These are phyloP conservation scores for Didymella pinodella DNA, from an alignment of 2,329 filamentous ascomycete species.

Conservation along the genomic window DNA sequence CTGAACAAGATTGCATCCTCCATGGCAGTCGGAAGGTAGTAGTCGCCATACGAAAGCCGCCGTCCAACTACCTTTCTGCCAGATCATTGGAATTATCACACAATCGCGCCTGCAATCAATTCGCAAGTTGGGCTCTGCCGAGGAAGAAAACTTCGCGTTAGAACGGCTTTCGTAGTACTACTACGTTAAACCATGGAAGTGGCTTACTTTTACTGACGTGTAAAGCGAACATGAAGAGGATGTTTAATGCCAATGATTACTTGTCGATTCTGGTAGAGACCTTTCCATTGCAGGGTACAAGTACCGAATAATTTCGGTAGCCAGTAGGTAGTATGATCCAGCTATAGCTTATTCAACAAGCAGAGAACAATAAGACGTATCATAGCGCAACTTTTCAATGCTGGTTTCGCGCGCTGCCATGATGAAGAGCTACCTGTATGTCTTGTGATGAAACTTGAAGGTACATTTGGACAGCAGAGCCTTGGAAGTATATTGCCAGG, in stretches of 20 bases:
- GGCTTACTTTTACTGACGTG: background rate
- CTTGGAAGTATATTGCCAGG: too few species aligned
- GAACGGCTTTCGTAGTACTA: background rate
- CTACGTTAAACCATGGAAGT: background rate
- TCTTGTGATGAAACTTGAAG: background rate
- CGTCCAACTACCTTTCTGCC: background rate
- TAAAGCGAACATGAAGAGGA: background rate
- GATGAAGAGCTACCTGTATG: background rate
- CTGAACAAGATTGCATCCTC: background rate
- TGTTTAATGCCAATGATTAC: conserved; percentile 1
- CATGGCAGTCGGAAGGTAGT: background rate
- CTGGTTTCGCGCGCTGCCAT: background rate
- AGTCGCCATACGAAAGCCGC: background rate
- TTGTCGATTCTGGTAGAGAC: background rate
- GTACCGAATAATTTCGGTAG: background rate
- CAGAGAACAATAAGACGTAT: background rate
- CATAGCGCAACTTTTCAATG: background rate
- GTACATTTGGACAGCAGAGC: too few species aligned
- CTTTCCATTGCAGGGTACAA: background rate
- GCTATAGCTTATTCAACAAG: background rate
- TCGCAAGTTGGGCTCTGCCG: conserved; percentile 3
- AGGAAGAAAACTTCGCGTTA: background rate
- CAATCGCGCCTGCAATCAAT: conserved; percentile 5
- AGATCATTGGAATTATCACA: background rate
- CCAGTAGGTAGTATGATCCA: background rate